These are phyloP conservation scores for Trichoderma virens DNA, from an alignment of 495 filamentous ascomycete species.

Conservation along the genomic window DNA sequence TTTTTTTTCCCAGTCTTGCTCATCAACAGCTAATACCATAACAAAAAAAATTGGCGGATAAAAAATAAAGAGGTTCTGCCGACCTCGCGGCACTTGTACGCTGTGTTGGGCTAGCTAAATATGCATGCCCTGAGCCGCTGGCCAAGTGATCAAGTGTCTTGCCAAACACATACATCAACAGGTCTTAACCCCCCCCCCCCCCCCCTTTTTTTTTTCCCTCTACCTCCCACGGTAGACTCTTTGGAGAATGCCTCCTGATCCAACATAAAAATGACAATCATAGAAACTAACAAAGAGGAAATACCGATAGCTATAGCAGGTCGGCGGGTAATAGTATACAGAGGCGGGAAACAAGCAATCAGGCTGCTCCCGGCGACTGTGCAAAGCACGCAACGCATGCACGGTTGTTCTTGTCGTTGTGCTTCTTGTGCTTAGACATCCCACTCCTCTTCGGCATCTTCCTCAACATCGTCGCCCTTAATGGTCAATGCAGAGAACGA, in stretches of 20 bases:
- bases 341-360: background rate
- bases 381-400: background rate
- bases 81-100: background rate
- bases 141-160: background rate
- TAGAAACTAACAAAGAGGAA: background rate
- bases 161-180: background rate
- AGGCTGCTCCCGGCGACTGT: background rate
- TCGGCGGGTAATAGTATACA: background rate
- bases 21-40: background rate
- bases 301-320: background rate
- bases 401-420: background rate
- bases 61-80: too few relatives aligned
- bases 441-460: conserved; percentile 40
- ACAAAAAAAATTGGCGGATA: background rate
- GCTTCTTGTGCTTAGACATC: conserved; percentile 29
- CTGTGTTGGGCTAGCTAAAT: background rate
- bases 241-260: background rate
- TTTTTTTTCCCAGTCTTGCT: background rate
- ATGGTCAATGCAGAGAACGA: conserved; percentile 42
- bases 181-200: background rate
- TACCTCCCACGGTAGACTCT: background rate
- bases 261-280: background rate
- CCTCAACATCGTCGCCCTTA: conserved; percentile 28
- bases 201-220: background rate
- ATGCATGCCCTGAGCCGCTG: background rate